Conservation (phyloP, 345 rosid genomes). For the Ricinus communis region DNA sequence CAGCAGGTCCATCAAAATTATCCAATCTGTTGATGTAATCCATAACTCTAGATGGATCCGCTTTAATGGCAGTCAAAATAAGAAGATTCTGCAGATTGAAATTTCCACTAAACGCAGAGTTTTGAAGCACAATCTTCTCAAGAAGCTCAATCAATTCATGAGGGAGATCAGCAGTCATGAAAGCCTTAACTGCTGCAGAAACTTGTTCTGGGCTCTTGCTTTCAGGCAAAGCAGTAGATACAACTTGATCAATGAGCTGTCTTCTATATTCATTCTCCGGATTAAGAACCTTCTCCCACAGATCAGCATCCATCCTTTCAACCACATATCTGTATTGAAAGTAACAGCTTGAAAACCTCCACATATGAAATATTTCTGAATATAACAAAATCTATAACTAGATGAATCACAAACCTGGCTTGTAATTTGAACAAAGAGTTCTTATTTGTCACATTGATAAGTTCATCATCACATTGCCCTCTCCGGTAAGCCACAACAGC, state of each 20-base stretch:
- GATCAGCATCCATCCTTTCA: slow-evolving; percentile 96
- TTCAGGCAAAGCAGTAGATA: slow-evolving; percentile 90
- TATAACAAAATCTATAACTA: neutral
- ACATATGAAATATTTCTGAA: slow-evolving; percentile 11
- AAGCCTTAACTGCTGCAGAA: slow-evolving; percentile 82
- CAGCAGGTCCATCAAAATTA: slow-evolving; percentile 98
- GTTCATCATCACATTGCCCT: slow-evolving; percentile 98
- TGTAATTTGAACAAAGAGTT: slow-evolving; percentile 93
- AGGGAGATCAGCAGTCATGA: slow-evolving; percentile 80
- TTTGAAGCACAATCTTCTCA: slow-evolving; percentile 96
- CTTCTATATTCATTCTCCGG: slow-evolving; percentile 84
- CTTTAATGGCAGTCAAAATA: slow-evolving; percentile 91
- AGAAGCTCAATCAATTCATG: slow-evolving; percentile 83
- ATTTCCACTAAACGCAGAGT: slow-evolving; percentile 98
- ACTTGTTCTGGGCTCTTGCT: slow-evolving; percentile 93
- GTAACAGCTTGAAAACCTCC: slow-evolving; percentile 26
- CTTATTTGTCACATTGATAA: slow-evolving; percentile 92
- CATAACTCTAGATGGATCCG: slow-evolving; percentile 96
- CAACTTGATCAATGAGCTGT: slow-evolving; percentile 96
- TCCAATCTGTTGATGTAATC: slow-evolving; percentile 92
- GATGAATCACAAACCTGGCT: slow-evolving; percentile 69
- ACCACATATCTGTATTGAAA: slow-evolving; percentile 77
- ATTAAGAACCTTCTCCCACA: slow-evolving; percentile 97
- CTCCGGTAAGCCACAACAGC: slow-evolving; percentile 97
- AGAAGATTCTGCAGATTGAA: slow-evolving; percentile 95